phyloP scores from a whole-genome alignment of 306 rosid species.

The Adenanthera pavonina region DNA sequence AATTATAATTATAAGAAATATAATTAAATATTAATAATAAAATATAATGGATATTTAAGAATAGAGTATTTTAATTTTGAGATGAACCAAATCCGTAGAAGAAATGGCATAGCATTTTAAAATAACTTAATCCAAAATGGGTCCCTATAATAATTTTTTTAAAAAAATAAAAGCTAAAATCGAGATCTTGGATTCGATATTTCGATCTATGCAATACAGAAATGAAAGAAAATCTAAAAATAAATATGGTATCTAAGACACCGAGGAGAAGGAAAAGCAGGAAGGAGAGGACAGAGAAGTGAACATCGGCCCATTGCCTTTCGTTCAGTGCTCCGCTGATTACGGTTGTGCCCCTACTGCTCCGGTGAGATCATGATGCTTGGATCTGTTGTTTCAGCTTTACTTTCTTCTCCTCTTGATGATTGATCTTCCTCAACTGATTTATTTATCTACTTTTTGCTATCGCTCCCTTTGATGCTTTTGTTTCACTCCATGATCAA shows the following conservation, averaged over 20 bases:
- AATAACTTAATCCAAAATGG: neutral
- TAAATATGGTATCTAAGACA: constrained; percentile 28
- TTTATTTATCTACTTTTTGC: neutral
- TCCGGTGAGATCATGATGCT: constrained; percentile 37
- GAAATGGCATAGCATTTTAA: neutral
- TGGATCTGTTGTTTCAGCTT: constrained; percentile 14
- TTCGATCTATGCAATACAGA: neutral
- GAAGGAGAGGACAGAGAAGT: constrained; percentile 32
- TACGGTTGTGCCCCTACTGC: constrained; percentile 42
- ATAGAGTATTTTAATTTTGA: neutral
- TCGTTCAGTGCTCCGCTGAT: constrained; percentile 48
- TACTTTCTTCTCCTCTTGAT: neutral
- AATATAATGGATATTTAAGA: too few species aligned
- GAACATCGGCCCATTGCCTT: constrained; percentile 36
- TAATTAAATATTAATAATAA: too few species aligned
- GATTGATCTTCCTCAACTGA: constrained; percentile 9
- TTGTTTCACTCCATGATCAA: constrained; percentile 30
- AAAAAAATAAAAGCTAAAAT: neutral
- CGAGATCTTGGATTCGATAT: constrained; percentile 2
- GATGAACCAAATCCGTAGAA: neutral
- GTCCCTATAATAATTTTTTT: neutral
- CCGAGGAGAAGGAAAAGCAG: neutral
- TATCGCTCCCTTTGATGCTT: neutral
- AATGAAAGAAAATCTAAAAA: constrained; percentile 15
- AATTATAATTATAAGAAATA: too few species aligned